Evolutionary conservation across 2,329 filamentous ascomycete genomes (phyloP).

Genomic region (Microsporum ferrugineum): DNA sequence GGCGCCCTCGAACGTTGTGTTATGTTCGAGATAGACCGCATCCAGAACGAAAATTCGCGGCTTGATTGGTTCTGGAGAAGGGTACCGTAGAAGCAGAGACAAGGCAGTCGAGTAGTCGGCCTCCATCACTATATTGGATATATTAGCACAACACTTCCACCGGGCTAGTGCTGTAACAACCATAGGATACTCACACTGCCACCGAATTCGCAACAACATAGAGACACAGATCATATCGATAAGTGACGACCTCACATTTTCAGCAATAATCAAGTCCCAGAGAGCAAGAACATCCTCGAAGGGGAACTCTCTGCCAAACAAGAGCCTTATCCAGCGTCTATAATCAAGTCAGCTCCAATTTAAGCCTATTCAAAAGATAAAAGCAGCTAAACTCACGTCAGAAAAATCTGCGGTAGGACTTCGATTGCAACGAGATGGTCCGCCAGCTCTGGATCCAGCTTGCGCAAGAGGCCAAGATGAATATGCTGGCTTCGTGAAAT

Average conservation of each 20-base stretch:
- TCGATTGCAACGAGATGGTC: constrained; percentile 71
- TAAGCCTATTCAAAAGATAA: not conserved
- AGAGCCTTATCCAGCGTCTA: constrained; percentile 81
- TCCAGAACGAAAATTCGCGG: constrained; percentile 77
- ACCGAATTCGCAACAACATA: constrained; percentile 85
- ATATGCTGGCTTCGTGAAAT: constrained; percentile 77
- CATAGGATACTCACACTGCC: constrained; percentile 54
- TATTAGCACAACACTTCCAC: constrained; percentile 14
- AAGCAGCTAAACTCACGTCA: constrained; percentile 54
- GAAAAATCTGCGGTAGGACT: constrained; percentile 88
- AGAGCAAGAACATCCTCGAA: constrained; percentile 73
- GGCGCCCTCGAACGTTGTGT: constrained; percentile 33
- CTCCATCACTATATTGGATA: constrained; percentile 52
- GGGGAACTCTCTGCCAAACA: constrained; percentile 88
- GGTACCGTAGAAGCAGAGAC: constrained; percentile 73
- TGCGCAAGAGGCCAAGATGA: constrained; percentile 67
- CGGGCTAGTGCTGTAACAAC: not conserved
- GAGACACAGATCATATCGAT: constrained; percentile 86
- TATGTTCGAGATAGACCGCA: constrained; percentile 48
- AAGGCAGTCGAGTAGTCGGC: constrained; percentile 81
- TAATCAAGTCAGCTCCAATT: constrained; percentile 4
- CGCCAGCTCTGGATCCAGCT: constrained; percentile 72
- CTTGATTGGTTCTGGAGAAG: constrained; percentile 52
- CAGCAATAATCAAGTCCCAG: constrained; percentile 85
- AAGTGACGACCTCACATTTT: constrained; percentile 67